Base-by-base conservation (phyloP, 1,284 basidiomycete species). In the Amylostereum areolatum region DNA sequence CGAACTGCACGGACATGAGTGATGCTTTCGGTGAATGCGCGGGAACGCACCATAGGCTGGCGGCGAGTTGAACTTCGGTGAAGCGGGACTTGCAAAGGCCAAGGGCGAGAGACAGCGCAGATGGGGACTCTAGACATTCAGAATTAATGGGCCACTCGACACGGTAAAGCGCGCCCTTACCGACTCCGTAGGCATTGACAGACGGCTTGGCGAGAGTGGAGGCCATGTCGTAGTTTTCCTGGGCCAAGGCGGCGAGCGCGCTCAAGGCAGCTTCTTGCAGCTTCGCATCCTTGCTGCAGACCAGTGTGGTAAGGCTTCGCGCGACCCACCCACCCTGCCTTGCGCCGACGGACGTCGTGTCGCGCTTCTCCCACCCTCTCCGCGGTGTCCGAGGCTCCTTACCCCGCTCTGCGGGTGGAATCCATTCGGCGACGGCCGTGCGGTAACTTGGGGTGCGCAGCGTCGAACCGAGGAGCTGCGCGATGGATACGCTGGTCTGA, bases 201-300 rank as follows among this genome's bases (percentile, higher is more conserved):
- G 45, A 39, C 2, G 66, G 54, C 54, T 71, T 79, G 1, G 68
- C 60, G 3, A 89, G 64, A 0, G 69, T 70, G 11, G 53, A 59
- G 2, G 84, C 78, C 0, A 86, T 67, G 4, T 64, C 52, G 0
- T 72, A 60, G 52, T 85, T 87, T 51, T 89, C 89, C 57, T 81
- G 81, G 12, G 80, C 73, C 8, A 93, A 64, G 0, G 85, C 73
- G 2, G 83, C 83, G n/a, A 93, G 66, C 0, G 86, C 85, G 25
- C 71, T 73, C 4, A 92, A 64, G 0, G 75, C 80, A 0, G 85
- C 84, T 65, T 91, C 89, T 58, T 89, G 81, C 2, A 81, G 62
- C 71, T 85, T 85, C 46, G 61, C 56, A 53, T 85, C 79, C 50
- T 70, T 72, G 39, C 66, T 71, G 12, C 66, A 62, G n/a, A 85